These are phyloP conservation scores for Wickerhamomyces tratensis DNA, from an alignment of 805 yeast species.

Conservation along the genomic window DNA sequence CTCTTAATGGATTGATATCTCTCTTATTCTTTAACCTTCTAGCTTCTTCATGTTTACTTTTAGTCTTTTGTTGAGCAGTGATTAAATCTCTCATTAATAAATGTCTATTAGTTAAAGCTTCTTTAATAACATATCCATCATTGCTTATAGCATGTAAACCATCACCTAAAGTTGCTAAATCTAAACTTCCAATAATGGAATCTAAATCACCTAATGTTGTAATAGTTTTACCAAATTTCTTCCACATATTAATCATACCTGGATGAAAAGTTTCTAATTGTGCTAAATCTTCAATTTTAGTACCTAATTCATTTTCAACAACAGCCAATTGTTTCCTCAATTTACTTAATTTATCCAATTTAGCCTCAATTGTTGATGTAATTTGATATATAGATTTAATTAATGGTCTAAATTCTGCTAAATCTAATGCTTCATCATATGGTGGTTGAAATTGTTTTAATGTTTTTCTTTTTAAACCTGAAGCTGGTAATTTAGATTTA, in stretches of 20 bases:
- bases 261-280: conserved; percentile 43
- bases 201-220: conserved; percentile 69
- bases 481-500: conserved; percentile 55
- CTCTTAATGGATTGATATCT: conserved; percentile 76
- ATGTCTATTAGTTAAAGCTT: conserved; percentile 87
- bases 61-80: conserved; percentile 70
- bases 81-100: conserved; percentile 81
- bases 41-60: conserved; percentile 61
- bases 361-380: conserved; percentile 39
- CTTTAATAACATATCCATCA: conserved; percentile 84
- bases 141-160: conserved; percentile 51
- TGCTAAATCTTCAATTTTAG: conserved; percentile 27
- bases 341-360: conserved; percentile 46
- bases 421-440: conserved; percentile 71
- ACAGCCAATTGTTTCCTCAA: conserved; percentile 37
- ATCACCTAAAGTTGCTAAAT: conserved; percentile 70
- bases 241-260: conserved; percentile 75
- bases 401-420: conserved; percentile 80
- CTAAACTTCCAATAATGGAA: conserved; percentile 59
- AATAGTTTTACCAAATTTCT: conserved; percentile 59
- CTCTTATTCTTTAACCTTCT: conserved; percentile 60
- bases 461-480: conserved; percentile 83
- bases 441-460: conserved; percentile 90
- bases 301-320: conserved; percentile 47
- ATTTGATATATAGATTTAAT: conserved; percentile 65